These are phyloP conservation scores for Verticillium isaacii DNA, from an alignment of 2,329 filamentous ascomycete genomes.

Conservation along the genomic window DNA sequence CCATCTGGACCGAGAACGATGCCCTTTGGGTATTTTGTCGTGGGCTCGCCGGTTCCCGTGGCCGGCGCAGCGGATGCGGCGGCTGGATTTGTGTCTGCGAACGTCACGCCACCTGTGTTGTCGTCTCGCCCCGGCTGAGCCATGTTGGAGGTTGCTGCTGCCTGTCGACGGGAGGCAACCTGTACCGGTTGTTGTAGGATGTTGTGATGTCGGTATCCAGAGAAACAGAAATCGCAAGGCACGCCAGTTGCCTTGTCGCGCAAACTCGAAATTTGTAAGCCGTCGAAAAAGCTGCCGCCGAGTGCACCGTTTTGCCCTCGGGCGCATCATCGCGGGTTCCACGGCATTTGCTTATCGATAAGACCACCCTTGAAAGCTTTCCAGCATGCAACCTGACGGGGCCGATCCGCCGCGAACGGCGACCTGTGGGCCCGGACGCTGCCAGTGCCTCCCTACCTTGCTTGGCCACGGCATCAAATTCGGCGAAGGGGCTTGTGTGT, in stretches of 20 bases:
- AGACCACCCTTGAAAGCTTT: background rate
- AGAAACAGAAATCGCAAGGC: background rate
- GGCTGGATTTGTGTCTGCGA: background rate
- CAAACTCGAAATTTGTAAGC: background rate
- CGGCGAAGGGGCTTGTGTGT: background rate
- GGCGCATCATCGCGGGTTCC: background rate
- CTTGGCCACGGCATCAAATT: background rate
- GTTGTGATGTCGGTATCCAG: background rate
- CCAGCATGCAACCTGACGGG: too few relatives aligned
- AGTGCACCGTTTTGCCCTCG: background rate
- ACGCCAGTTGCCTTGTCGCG: background rate
- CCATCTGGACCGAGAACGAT: slow-evolving; percentile 75
- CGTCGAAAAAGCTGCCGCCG: background rate
- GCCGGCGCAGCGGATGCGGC: background rate
- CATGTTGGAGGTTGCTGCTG: background rate
- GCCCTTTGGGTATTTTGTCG: slow-evolving; percentile 49
- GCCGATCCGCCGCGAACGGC: background rate
- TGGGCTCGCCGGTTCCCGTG: background rate
- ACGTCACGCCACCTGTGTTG: background rate
- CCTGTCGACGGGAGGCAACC: background rate
- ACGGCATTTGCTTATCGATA: background rate
- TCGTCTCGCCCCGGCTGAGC: background rate
- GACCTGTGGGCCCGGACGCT: background rate
- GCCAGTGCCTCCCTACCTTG: background rate
- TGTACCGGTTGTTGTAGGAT: background rate